Conservation (phyloP, 306 rosid species). For the Acacia melanoxylon region DNA sequence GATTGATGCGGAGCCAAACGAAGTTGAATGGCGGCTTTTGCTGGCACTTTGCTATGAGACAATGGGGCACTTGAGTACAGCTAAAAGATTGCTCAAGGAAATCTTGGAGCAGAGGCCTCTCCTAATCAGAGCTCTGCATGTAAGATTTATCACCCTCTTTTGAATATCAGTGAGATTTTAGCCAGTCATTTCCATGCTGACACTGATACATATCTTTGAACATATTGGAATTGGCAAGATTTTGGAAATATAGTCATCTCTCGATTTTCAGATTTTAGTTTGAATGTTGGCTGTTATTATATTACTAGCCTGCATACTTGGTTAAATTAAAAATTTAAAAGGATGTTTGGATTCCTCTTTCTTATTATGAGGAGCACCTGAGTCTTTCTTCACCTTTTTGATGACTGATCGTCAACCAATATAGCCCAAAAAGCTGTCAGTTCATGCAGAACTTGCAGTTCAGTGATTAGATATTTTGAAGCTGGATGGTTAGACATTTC, state of each 20-base stretch:
- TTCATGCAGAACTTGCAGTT: neutral
- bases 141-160: conserved; percentile 46
- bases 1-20: conserved; percentile 67
- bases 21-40: conserved; percentile 88
- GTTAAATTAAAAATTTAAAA: neutral
- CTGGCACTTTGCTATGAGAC: conserved; percentile 77
- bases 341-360: neutral
- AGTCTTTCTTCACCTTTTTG: neutral
- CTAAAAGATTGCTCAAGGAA: conserved; percentile 64
- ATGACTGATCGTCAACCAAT: neutral
- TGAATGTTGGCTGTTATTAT: neutral
- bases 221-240: neutral
- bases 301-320: conserved; percentile 9
- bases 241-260: conserved; percentile 2
- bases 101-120: conserved; percentile 74
- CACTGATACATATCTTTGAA: neutral
- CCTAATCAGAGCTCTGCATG: conserved; percentile 85
- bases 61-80: conserved; percentile 61
- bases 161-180: conserved; percentile 12
- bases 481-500: neutral
- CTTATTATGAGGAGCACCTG: neutral
- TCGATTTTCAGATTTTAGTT: conserved; percentile 18
- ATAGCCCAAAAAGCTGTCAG: neutral
- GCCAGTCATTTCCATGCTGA: conserved; percentile 11
- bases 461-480: conserved; percentile 1